phyloP scores from a whole-genome alignment of 306 rosid genomes.

The Astragalus membranaceus region DNA sequence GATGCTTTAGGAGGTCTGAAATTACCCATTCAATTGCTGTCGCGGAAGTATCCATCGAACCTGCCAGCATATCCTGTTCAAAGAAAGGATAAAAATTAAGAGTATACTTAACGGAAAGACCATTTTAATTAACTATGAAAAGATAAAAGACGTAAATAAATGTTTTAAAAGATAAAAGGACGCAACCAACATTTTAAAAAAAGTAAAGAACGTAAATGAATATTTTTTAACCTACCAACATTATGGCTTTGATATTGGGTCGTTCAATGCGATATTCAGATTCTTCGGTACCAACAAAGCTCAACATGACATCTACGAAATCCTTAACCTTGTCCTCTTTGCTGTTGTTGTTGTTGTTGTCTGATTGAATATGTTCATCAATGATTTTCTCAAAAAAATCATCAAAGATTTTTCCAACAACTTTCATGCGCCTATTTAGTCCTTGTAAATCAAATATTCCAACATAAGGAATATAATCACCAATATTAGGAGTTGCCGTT shows the following conservation, averaged over 20 bases:
- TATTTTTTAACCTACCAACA: too few relatives aligned
- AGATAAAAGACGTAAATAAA: neutral
- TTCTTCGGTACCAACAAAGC: conserved; percentile 35
- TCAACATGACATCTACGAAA: conserved; percentile 61
- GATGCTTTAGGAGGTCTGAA: conserved; percentile 46
- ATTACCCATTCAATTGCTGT: conserved; percentile 49
- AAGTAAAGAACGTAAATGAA: too few relatives aligned
- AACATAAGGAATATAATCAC: conserved; percentile 48
- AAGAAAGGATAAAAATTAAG: neutral
- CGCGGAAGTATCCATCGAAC: conserved; percentile 48
- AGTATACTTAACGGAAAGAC: too few relatives aligned
- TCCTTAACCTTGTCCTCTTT: conserved; percentile 34
- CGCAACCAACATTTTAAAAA: too few relatives aligned
- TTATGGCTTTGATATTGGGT: conserved; percentile 51
- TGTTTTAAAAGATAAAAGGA: too few relatives aligned
- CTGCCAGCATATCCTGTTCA: conserved; percentile 49
- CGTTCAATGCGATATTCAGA: conserved; percentile 49
- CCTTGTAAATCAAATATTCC: conserved; percentile 59
- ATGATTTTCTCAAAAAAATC: conserved; percentile 52
- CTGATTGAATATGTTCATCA: conserved; percentile 45
- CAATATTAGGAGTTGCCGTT: conserved; percentile 34
- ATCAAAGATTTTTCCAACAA: conserved; percentile 35
- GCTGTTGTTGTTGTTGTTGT: neutral
- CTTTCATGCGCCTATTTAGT: conserved; percentile 38
- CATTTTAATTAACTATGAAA: too few relatives aligned